Evolutionary conservation across 257 asterid species (phyloP).

Genomic region (Ehretia macrophylla): DNA sequence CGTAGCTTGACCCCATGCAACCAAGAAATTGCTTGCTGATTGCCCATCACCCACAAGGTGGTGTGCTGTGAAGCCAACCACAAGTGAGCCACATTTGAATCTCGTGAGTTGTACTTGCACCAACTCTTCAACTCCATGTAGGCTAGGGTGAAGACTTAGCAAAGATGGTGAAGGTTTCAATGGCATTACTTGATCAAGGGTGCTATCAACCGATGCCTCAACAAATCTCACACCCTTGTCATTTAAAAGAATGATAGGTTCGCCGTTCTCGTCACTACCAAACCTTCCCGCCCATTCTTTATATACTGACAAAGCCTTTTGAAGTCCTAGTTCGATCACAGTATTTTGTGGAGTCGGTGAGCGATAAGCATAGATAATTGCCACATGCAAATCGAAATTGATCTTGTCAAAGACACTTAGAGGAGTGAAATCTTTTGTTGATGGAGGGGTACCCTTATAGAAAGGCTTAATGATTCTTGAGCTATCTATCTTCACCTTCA

Average conservation of each 20-base stretch:
- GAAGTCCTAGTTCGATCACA: conserved; percentile 50
- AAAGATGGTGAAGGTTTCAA: conserved; percentile 41
- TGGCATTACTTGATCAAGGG: conserved; percentile 41
- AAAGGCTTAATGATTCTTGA: too few relatives aligned
- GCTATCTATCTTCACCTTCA: too few relatives aligned
- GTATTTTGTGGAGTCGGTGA: conserved; percentile 63
- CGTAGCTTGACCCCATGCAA: conserved; percentile 85
- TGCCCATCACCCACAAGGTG: conserved; percentile 75
- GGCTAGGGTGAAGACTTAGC: too few relatives aligned
- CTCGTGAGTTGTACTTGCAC: conserved; percentile 77
- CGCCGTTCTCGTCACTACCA: conserved; percentile 36
- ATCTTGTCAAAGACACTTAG: conserved; percentile 68
- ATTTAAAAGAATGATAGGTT: conserved; percentile 46
- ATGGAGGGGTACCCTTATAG: too few relatives aligned
- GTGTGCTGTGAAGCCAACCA: conserved; percentile 73
- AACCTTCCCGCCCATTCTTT: conserved; percentile 84
- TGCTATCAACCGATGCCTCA: conserved; percentile 56
- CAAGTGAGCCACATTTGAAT: conserved; percentile 77
- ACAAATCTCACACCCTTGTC: conserved; percentile 75
- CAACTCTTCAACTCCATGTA: conserved; percentile 52
- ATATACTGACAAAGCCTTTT: conserved; percentile 48
- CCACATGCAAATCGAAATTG: conserved; percentile 63
- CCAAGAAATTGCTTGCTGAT: conserved; percentile 61
- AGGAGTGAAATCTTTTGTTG: too few relatives aligned
- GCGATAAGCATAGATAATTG: conserved; percentile 63